These are phyloP conservation scores for Cucumis cinereus DNA, from an alignment of 306 rosid species.

Conservation along the genomic window DNA sequence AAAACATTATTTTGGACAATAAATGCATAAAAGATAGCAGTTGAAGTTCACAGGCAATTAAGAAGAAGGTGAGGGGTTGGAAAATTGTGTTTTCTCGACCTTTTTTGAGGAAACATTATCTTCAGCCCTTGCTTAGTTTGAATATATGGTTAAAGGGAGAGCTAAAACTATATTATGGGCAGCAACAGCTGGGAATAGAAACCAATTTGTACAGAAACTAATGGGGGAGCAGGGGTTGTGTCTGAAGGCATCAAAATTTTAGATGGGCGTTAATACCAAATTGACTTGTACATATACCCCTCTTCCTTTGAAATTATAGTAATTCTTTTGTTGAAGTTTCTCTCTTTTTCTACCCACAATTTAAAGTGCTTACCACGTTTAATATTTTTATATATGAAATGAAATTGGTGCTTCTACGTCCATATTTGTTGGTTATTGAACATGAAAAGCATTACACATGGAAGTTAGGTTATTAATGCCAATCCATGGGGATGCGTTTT, in stretches of 20 bases:
- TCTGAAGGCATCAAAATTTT: constrained; percentile 7
- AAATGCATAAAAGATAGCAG: background rate
- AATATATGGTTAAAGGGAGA: background rate
- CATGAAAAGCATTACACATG: background rate
- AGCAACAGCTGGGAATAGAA: constrained; percentile 11
- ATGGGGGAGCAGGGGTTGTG: constrained; percentile 21
- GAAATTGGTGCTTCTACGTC: background rate
- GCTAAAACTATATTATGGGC: background rate
- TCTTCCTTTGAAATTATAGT: constrained; percentile 6
- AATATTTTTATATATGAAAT: too few species aligned
- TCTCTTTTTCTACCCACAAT: background rate
- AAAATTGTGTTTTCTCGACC: background rate
- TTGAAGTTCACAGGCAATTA: background rate
- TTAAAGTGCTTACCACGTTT: background rate
- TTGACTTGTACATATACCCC: constrained; percentile 26
- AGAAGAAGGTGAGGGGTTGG: background rate
- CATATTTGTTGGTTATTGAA: background rate
- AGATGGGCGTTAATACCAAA: constrained; percentile 17
- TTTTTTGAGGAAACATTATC: background rate
- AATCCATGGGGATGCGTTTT: background rate
- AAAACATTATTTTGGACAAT: constrained; percentile 6
- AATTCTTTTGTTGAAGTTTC: background rate
- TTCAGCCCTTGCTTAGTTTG: background rate
- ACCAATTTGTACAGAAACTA: constrained; percentile 22
- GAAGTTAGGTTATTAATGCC: background rate